These are phyloP conservation scores for Ophiostoma sp. DNA, from an alignment of 2,329 filamentous ascomycete genomes.

Conservation along the genomic window DNA sequence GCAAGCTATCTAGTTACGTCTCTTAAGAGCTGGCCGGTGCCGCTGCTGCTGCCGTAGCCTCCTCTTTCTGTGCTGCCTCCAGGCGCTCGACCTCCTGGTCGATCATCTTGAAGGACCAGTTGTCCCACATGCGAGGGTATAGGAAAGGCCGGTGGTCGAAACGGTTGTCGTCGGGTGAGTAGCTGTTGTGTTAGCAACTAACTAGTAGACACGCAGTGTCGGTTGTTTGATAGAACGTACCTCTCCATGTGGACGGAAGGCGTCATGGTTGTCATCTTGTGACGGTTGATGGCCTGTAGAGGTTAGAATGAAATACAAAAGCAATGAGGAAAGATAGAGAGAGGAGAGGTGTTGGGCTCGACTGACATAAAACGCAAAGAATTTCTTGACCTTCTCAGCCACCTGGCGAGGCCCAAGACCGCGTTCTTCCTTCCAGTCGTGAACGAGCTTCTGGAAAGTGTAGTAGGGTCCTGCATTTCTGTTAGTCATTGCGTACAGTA, in stretches of 20 bases:
- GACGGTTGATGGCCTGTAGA: constrained; percentile 48
- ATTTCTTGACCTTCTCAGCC: constrained; percentile 42
- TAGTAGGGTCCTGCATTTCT: constrained; percentile 34
- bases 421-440: constrained; percentile 40
- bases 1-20: neutral
- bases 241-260: constrained; percentile 46
- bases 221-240: neutral
- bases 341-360: neutral
- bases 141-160: constrained; percentile 39
- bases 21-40: neutral
- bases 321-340: neutral
- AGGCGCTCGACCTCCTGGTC: constrained; percentile 32
- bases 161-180: constrained; percentile 41
- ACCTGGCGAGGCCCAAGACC: constrained; percentile 39
- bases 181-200: constrained; percentile 21
- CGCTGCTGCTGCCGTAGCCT: neutral
- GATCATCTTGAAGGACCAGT: constrained; percentile 33
- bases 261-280: constrained; percentile 60
- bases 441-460: constrained; percentile 43
- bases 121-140: constrained; percentile 35
- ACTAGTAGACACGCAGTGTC: neutral
- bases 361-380: constrained; percentile 46
- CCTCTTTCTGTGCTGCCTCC: constrained; percentile 26
- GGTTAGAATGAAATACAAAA: neutral
- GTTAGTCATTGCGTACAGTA: neutral